Base-by-base conservation (phyloP, 192 early-diverging fungal genomes). In the Chytriomyces confervae region DNA sequence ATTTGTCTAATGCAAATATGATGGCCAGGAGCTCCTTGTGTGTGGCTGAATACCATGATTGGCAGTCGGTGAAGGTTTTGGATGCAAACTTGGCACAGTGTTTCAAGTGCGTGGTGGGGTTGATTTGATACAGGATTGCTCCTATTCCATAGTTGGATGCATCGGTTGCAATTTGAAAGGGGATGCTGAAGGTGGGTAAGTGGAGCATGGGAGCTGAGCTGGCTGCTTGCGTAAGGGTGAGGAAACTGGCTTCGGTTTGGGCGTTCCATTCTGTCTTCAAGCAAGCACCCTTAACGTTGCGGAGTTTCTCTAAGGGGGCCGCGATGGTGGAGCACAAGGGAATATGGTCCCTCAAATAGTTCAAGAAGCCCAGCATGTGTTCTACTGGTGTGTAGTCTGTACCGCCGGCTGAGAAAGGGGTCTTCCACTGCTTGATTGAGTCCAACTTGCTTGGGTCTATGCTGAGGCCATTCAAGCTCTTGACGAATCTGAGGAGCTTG, bases 401-500 rank as follows among this genome's bases (percentile, higher is more conserved):
- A 6, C 8, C 20, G n/a, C 62, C 62, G 7, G 65, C 6, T 29
- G 29, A 5, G 23, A 27, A 8, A 44, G 65, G 65, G n/a, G 65
- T 44, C 65, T 66, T 66, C 65, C 65, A 66, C 43, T 66, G 29
- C 7, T 27, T 45, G 7, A 66, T 66, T 7, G 65, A 27, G 7
- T 6, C 7, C 13, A 66, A 66, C 27, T 45, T 5, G 23, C 47
- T 45, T 6, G 65, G 65, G 65, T 66, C 65, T 27, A 66, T 66
- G 5, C 65, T 6, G 7, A 66, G 13, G 11, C 65, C 65, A 45
- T 8, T 5, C 9, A 45, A 27, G 20, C 27, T 43, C 43, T 66
- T 66, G 36, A 66, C 47, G 65, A 66, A 66, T 66, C 65, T 45
- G 7, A 66, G 43, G 7, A 66, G 65, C 20, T 66, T 45, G n/a